Evolutionary conservation across 2,329 filamentous ascomycete species (phyloP), one percentile per base, ranked within the genome.

Genomic region (Pseudogymnoascus sp.): DNA sequence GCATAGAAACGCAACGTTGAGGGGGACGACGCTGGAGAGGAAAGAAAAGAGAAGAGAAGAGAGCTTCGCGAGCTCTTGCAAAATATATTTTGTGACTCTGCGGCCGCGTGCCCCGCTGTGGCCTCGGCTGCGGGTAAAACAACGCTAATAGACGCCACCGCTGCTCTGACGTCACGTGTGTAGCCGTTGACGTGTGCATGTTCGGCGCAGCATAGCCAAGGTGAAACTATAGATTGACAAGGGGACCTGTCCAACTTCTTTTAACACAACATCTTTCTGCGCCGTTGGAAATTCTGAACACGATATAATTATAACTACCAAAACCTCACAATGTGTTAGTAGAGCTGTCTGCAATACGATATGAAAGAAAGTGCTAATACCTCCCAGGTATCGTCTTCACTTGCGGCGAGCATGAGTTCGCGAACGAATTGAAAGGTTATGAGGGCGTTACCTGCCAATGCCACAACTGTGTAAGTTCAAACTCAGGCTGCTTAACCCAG

Each of bases 1-100:
- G 89, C 89, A 92, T 92, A 90, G 89, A 92, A 92, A 92, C 88
- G 88, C 89, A 89, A 89, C 90, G 83, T 90, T 92, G 87, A 85
- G 82, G 84, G 88, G 88, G 88, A 86, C 86, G 88, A 84, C 86
- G 85, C 86, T 89, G 88, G 33, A 33, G 47, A 54, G 28, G n/a
- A 54, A 54, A 79, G 65, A 68, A 75, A 75, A 73, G 78, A 69
- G 69, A 75, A 73, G 78, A 69, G 69, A 25, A 25, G 58, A 58
- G 57, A 59, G 47, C 16, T 50, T 64, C 63, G 33, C 38, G 57
- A 60, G 22, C 36, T 43, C 25, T n/a, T 59, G 37, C n/a, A 59
- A 63, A 57, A 22, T 57, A 47, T 58, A 61, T 62, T 62, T 61
- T 63, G 60, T 59, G 37, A 38, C 50, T 59, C 30, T 33, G 28